These are phyloP conservation scores for Fusarium sp. DNA, from an alignment of 2,329 filamentous ascomycete genomes.

Conservation along the genomic window DNA sequence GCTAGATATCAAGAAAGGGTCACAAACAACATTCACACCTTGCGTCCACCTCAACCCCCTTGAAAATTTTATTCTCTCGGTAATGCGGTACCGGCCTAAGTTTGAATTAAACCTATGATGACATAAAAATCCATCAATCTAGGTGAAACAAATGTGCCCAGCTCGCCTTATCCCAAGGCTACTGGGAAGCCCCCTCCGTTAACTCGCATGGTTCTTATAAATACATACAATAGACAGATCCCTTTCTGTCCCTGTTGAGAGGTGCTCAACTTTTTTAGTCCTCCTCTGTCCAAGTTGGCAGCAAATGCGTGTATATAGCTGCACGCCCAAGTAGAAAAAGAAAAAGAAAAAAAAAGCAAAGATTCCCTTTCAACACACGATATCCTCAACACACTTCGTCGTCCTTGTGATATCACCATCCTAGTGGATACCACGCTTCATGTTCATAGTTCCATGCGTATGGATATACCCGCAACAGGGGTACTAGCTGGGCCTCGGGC, in stretches of 20 bases:
- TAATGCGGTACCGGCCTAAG: too few relatives aligned
- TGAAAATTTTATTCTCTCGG: not conserved
- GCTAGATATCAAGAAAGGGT: too few relatives aligned
- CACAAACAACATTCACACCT: not conserved
- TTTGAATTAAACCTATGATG: not conserved
- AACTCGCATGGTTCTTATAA: constrained; percentile 15
- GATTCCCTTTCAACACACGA: not conserved
- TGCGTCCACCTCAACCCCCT: not conserved
- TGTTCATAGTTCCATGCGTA: not conserved
- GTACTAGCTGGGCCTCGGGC: not conserved
- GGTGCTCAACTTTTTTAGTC: not conserved
- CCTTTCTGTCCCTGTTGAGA: not conserved
- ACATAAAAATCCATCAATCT: not conserved
- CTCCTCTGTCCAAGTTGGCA: not conserved
- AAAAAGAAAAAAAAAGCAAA: not conserved
- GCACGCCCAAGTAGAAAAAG: not conserved
- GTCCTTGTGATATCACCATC: not conserved
- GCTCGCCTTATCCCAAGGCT: not conserved
- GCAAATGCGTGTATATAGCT: not conserved
- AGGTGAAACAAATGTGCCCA: not conserved
- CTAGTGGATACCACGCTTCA: not conserved
- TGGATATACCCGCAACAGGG: not conserved
- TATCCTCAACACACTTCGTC: not conserved
- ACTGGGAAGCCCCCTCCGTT: not conserved
- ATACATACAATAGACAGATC: not conserved